Evolutionary conservation across 306 rosid genomes (phyloP), one percentile per base, ranked within the genome.

Genomic region (Nissolia schottii): DNA sequence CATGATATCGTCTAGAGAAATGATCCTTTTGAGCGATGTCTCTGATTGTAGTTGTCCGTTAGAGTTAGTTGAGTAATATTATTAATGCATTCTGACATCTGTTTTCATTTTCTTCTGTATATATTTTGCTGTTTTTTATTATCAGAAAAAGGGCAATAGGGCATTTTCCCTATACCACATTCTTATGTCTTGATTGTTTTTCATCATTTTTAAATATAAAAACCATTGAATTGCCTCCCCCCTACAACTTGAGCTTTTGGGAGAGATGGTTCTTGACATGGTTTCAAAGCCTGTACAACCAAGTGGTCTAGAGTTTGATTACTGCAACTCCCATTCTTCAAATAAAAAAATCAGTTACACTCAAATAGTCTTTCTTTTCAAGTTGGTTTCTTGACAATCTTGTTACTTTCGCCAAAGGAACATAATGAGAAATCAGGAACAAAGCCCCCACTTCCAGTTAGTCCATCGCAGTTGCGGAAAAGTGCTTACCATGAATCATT

Each of bases 401-500:
- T 55, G 56, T 76, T 79, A 57, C 80, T 70, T 82, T 80, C 58
- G 82, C 87, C 84, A 96, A 93, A 81, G 82, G 79, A 28, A 70
- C 91, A 92, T 70, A 90, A 85, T 41, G 96, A 85, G 51, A 93
- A 90, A 62, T 80, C 87, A 65, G 82, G 78, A 82, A 79, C 82
- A 53, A 90, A 83, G 77, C 98, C 98, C 64, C 98, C 98, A 43
- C 92, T 90, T 85, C 97, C 98, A 29, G 76, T 38, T 72, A 81
- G 77, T 69, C 80, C 83, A 41, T 71, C 96, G 2, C 96, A 84
- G 66, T 84, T 78, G 74, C 89, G 96, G 41, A 93, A 88, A 84
- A 92, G 96, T 46, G 92, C 98, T 71, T 90, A 93, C 80, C 85
- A 88, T 0, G 92, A 91, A 71, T 93, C 98, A 6, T 77, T 93